Percentiles rank a stretch among this genome's conserved stretches.
These are phyloP conservation scores for Skeletonema menzelii DNA, from an alignment of 108 stramenopile genomes.

Conservation along the genomic window DNA sequence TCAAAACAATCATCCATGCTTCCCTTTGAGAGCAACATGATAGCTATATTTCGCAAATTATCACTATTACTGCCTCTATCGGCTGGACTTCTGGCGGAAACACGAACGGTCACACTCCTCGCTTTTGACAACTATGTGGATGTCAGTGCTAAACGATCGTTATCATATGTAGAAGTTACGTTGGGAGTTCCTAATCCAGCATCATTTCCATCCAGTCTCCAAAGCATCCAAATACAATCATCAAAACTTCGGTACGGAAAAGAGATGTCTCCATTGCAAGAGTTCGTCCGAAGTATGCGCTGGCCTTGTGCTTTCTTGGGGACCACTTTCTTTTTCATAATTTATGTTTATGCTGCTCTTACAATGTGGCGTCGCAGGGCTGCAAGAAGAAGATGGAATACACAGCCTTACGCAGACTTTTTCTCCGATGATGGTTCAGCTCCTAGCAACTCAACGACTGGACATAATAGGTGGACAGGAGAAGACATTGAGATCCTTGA, in stretches of 20 bases:
- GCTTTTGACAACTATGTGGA: conserved; percentile 79
- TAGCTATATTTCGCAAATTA: conserved; percentile 58
- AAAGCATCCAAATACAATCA: conserved; percentile 48
- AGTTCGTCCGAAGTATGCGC: conserved; percentile 64
- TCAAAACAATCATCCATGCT: conserved; percentile 66
- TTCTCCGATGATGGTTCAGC: conserved; percentile 23
- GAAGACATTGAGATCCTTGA: conserved; percentile 42
- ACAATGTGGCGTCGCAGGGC: conserved; percentile 14
- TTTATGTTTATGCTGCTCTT: conserved; percentile 20
- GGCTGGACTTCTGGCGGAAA: conserved; percentile 69
- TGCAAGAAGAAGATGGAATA: conserved; percentile 2
- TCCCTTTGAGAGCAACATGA: conserved; percentile 71
- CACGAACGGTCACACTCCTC: conserved; percentile 54
- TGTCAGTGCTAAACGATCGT: conserved; percentile 12
- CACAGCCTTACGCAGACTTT: conserved; percentile 22
- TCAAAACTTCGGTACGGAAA: conserved; percentile 71
- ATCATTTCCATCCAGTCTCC: conserved; percentile 44
- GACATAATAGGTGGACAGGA: conserved; percentile 20
- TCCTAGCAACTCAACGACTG: neutral
- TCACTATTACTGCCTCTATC: conserved; percentile 56
- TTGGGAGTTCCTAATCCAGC: conserved; percentile 38
- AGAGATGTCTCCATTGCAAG: conserved; percentile 65
- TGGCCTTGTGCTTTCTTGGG: conserved; percentile 64
- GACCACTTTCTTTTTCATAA: conserved; percentile 45
- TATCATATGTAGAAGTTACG: conserved; percentile 45